Evolutionary conservation across 1,284 basidiomycete genomes (phyloP), one percentile per base, ranked within the genome.

Genomic region (Puccinia novopanici): DNA sequence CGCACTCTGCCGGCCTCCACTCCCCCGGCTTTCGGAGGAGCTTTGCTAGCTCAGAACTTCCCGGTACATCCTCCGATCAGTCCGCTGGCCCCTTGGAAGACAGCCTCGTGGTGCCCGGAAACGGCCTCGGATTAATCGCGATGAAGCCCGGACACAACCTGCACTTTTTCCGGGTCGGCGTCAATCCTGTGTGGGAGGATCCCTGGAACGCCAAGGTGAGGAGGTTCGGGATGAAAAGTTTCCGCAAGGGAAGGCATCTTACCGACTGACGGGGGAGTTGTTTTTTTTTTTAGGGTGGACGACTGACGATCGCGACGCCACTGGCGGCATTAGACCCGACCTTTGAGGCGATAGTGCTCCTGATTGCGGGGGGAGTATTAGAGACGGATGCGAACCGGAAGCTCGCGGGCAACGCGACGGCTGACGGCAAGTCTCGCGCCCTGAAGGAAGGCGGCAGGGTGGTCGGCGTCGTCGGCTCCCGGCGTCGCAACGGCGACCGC

Each of bases 131-230:
- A 17, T 61, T 79, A 24, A 61, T 79, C 52, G 67, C 50, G 9
- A 70, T 79, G 63, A 79, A 71, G 42, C 52, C 76, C 19, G 63
- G 57, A 13, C 76, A 79, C 4, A 79, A 79, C 42, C 52, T 79
- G 4, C 76, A 79, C 42, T 79, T 79, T 55, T 79, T 79, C 27
- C 55, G 68, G 42, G 76, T 79, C 19, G 76, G 67, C 4, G 76
- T 79, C 1, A 71, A 71, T 61, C 76, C 76, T 5, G 76, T 79
- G 10, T 79, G 76, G 76, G 76, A 79, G 72, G 76, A 79, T 45
- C 76, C 76, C 6, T 79, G 76, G 76, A 79, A 79, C 42, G 30
- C 68, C 13, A 79, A 79, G n/a, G 76, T 79, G 37, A 50, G 63
- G 22, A n/a, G n/a, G n/a, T n/a, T n/a, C n/a, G n/a, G n/a, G n/a